phyloP scores from a whole-genome alignment of 352 stramenopile species.

The Globisporangium cederbergense region DNA sequence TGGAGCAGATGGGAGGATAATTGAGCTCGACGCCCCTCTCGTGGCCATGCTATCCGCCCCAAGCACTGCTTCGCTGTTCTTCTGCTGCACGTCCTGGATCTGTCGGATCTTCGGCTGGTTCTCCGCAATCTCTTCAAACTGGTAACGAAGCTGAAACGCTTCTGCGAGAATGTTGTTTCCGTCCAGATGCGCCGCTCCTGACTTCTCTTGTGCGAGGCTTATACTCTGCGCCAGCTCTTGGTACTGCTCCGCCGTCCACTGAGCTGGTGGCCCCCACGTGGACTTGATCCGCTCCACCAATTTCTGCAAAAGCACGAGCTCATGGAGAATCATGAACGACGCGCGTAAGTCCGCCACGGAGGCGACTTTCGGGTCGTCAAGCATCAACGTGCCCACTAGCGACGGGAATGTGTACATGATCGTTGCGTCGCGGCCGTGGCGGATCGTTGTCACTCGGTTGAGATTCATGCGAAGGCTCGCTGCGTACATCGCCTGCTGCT shows the following conservation, averaged over 20 bases:
- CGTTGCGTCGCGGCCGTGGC: slow-evolving; percentile 25
- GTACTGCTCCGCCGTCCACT: slow-evolving; percentile 56
- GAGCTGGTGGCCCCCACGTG: slow-evolving; percentile 40
- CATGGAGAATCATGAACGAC: slow-evolving; percentile 69
- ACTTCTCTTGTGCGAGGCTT: slow-evolving; percentile 46
- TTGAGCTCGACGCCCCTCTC: slow-evolving; percentile 5
- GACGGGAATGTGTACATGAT: slow-evolving; percentile 18
- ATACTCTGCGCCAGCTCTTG: slow-evolving; percentile 60
- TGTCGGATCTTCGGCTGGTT: slow-evolving; percentile 41
- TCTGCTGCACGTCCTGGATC: slow-evolving; percentile 16
- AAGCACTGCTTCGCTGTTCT: not conserved
- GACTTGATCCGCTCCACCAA: slow-evolving; percentile 39
- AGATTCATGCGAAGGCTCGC: slow-evolving; percentile 17
- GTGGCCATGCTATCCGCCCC: not conserved
- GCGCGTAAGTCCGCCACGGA: slow-evolving; percentile 41
- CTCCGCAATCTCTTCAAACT: slow-evolving; percentile 62
- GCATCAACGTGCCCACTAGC: slow-evolving; percentile 11
- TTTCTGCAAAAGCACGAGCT: slow-evolving; percentile 62
- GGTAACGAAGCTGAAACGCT: slow-evolving; percentile 57
- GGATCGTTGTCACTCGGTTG: slow-evolving; percentile 22
- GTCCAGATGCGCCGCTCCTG: slow-evolving; percentile 28
- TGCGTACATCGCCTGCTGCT: slow-evolving; percentile 21
- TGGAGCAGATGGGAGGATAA: slow-evolving; percentile 17
- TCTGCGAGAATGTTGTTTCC: slow-evolving; percentile 36
- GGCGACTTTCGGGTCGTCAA: slow-evolving; percentile 11